These are phyloP conservation scores for Aphanomyces stellatus DNA, from an alignment of 352 stramenopile species.

Conservation along the genomic window DNA sequence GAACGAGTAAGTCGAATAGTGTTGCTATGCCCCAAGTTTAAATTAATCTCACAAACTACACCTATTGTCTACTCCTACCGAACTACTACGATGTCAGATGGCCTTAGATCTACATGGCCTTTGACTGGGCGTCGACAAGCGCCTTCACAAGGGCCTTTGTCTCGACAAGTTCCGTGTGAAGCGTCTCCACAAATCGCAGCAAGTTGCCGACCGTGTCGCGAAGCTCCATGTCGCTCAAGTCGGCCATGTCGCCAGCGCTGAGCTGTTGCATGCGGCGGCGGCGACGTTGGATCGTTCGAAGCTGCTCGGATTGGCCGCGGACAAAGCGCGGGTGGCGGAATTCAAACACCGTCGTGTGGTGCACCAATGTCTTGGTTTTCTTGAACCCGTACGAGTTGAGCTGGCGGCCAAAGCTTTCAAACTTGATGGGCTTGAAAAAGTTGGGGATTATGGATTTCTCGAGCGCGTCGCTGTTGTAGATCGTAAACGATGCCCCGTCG, in stretches of 20 bases:
- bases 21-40: no score
- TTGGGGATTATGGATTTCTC: slow-evolving; percentile 84
- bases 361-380: slow-evolving; percentile 30
- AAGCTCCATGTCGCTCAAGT: slow-evolving; percentile 7
- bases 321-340: slow-evolving; percentile 18
- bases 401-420: slow-evolving; percentile 91
- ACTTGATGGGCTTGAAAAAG: slow-evolving; percentile 95
- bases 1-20: no score
- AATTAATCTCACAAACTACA: no score
- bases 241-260: neutral
- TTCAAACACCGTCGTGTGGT: slow-evolving; percentile 10
- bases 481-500: slow-evolving; percentile 70
- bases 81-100: no score
- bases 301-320: slow-evolving; percentile 12
- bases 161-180: slow-evolving; percentile 15
- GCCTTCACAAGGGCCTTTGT: slow-evolving; percentile 5
- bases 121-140: neutral
- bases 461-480: slow-evolving; percentile 76
- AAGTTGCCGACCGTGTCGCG: slow-evolving; percentile 1
- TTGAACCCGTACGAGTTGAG: slow-evolving; percentile 94
- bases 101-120: neutral
- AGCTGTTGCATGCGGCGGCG: slow-evolving; percentile 4
- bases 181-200: slow-evolving; percentile 9
- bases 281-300: slow-evolving; percentile 15
- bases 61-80: no score